Conservation (phyloP, 148 eudicot genomes). For the Rhododendron vialii region DNA sequence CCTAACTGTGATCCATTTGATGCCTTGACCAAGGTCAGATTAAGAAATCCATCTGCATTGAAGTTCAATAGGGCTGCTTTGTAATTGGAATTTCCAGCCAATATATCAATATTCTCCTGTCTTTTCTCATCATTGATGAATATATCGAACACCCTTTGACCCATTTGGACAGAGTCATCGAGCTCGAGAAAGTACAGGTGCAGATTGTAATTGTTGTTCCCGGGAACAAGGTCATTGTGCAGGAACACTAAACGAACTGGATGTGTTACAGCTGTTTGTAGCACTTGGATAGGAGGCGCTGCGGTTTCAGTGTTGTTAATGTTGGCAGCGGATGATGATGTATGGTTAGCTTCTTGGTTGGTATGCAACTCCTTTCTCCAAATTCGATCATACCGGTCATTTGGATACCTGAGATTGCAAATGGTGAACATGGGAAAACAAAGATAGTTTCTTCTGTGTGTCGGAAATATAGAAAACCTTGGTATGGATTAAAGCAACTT, state of each 20-base stretch:
- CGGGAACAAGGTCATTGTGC: conserved; percentile 22
- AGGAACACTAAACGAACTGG: conserved; percentile 29
- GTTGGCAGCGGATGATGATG: neutral
- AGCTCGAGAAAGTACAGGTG: conserved; percentile 38
- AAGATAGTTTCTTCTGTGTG: neutral
- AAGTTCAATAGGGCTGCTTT: conserved; percentile 18
- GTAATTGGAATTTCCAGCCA: conserved; percentile 20
- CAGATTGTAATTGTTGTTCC: conserved; percentile 17
- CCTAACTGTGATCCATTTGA: conserved; percentile 27
- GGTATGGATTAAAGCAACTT: neutral
- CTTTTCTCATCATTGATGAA: conserved; percentile 22
- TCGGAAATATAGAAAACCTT: neutral
- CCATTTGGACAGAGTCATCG: conserved; percentile 28
- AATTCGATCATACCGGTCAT: conserved; percentile 34
- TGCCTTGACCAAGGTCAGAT: conserved; percentile 36
- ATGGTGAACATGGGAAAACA: neutral
- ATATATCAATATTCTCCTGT: conserved; percentile 22
- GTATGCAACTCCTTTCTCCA: conserved; percentile 24
- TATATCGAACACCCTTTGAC: conserved; percentile 36
- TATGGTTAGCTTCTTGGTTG: conserved; percentile 1
- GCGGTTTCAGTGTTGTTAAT: neutral
- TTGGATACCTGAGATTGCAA: conserved; percentile 26
- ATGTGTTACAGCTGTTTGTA: conserved; percentile 33
- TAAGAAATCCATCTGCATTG: conserved; percentile 26
- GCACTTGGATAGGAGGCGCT: conserved; percentile 31